A percentile compares a stretch with the other conserved stretches of the same genome.
Evolutionary conservation across 108 stramenopile species (phyloP).

Genomic region (Skeletonema potamos): DNA sequence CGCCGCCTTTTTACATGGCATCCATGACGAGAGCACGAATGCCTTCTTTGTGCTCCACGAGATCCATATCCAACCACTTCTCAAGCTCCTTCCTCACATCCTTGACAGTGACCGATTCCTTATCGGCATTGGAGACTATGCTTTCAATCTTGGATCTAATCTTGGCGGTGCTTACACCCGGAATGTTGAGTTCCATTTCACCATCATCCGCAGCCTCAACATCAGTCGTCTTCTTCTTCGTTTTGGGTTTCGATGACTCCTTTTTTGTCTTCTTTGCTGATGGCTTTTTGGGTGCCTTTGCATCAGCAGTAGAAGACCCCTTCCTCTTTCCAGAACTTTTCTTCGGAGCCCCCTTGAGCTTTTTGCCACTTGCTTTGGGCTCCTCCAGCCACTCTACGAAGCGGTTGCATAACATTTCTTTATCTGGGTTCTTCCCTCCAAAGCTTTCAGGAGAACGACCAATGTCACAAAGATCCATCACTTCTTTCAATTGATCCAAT

Average conservation of each 20-base stretch:
- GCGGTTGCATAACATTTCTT: conserved; percentile 31
- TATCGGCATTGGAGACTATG: conserved; percentile 29
- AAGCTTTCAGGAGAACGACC: conserved; percentile 27
- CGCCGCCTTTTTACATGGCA: conserved; percentile 26
- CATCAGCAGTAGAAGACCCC: not conserved
- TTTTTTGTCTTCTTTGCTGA: conserved; percentile 35
- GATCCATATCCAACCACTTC: conserved; percentile 45
- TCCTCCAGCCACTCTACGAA: conserved; percentile 44
- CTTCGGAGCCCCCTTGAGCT: conserved; percentile 5
- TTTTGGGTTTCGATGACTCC: conserved; percentile 16
- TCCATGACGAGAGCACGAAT: conserved; percentile 46
- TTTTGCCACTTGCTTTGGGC: conserved; percentile 44
- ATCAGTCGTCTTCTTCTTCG: conserved; percentile 17
- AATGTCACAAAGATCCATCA: conserved; percentile 43
- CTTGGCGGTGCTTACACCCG: conserved; percentile 29
- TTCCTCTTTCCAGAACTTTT: conserved; percentile 15
- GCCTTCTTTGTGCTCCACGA: conserved; percentile 33
- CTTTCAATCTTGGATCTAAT: conserved; percentile 30
- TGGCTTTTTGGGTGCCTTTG: conserved; percentile 20
- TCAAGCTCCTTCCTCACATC: conserved; percentile 34
- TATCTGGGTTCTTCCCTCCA: conserved; percentile 14
- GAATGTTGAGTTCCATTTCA: conserved; percentile 38
- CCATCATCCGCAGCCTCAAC: conserved; percentile 1
- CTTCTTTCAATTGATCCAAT: conserved; percentile 24
- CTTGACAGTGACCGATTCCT: conserved; percentile 31